These are phyloP conservation scores for Zymoseptoria pseudotritici DNA, from an alignment of 2,329 filamentous ascomycete species.

Conservation along the genomic window DNA sequence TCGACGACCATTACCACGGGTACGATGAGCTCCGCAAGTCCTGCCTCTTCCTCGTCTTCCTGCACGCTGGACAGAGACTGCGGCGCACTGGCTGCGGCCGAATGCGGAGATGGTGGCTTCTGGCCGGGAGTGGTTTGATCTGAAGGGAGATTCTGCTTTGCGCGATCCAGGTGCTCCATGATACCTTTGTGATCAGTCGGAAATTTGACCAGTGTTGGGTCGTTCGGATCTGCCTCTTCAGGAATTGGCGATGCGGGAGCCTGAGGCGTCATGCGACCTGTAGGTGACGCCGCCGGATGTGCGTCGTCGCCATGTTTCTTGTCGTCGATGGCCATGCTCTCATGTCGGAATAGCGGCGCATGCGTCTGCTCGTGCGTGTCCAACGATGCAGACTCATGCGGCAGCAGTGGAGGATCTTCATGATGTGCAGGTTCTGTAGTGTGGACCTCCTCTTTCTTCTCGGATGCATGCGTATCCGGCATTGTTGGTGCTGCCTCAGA, in stretches of 20 bases:
- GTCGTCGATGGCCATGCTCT: constrained; percentile 20
- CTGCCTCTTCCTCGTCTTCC: constrained; percentile 21
- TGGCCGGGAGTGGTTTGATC: constrained; percentile 17
- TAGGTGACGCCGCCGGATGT: neutral
- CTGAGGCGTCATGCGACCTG: neutral
- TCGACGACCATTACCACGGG: constrained; percentile 8
- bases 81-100: constrained; percentile 10
- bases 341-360: constrained; percentile 28
- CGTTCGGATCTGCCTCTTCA: constrained; percentile 23
- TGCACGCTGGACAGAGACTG: constrained; percentile 21
- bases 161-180: constrained; percentile 25
- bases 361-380: constrained; percentile 19
- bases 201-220: constrained; percentile 27
- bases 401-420: constrained; percentile 28
- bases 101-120: constrained; percentile 5
- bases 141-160: constrained; percentile 16
- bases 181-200: constrained; percentile 31
- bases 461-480: constrained; percentile 2
- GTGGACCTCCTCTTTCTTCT: constrained; percentile 13
- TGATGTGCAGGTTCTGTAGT: neutral
- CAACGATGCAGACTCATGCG: constrained; percentile 30
- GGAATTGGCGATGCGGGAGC: constrained; percentile 8
- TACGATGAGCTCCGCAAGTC: constrained; percentile 6
- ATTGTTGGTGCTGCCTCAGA: constrained; percentile 7
- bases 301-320: constrained; percentile 13